These are phyloP conservation scores for Gynochthodes officinalis DNA, from an alignment of 257 asterid species.

Conservation along the genomic window DNA sequence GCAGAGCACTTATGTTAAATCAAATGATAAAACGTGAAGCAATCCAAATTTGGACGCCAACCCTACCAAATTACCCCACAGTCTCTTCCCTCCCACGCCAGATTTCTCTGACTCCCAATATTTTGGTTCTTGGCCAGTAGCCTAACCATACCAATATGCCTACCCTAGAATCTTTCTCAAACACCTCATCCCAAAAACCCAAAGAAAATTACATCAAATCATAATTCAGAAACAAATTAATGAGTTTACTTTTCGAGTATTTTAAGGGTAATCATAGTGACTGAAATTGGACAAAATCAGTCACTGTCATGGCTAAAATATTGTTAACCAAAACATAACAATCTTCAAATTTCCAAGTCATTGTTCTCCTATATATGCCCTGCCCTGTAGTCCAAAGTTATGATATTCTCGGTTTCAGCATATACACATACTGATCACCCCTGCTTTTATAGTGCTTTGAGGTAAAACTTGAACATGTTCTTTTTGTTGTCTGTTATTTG, in stretches of 20 bases:
- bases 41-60: slow-evolving; percentile 73
- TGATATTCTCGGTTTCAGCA: slow-evolving; percentile 13
- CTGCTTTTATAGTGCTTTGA: neutral
- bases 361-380: slow-evolving; percentile 32
- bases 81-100: slow-evolving; percentile 17
- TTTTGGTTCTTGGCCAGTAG: slow-evolving; percentile 57
- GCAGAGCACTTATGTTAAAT: neutral
- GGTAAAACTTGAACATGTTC: neutral
- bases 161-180: slow-evolving; percentile 16
- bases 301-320: slow-evolving; percentile 51
- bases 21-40: neutral
- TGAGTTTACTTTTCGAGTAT: neutral
- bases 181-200: neutral
- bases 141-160: slow-evolving; percentile 65
- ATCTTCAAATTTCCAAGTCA: neutral
- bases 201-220: neutral
- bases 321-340: slow-evolving; percentile 62
- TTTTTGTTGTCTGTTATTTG: neutral
- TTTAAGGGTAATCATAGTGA: neutral
- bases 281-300: slow-evolving; percentile 11
- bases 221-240: neutral
- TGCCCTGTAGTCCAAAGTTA: slow-evolving; percentile 15
- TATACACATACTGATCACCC: slow-evolving; percentile 2
- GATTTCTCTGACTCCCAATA: slow-evolving; percentile 20
- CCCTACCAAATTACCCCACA: slow-evolving; percentile 55